Evolutionary conservation across 805 yeast genomes (phyloP).

Genomic region (Ogataea ramenticola): DNA sequence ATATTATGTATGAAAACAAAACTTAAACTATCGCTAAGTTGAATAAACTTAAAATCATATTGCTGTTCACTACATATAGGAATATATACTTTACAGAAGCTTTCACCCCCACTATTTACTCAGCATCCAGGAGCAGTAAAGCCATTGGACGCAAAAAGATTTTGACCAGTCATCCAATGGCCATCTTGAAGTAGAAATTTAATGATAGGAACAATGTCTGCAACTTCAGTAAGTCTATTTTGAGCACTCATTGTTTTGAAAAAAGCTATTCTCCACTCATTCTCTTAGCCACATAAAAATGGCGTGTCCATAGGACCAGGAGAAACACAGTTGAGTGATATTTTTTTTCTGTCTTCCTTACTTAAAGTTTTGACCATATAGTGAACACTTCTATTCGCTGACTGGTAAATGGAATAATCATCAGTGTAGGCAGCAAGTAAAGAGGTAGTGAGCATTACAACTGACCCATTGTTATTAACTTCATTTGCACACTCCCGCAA

Average conservation of each 20-base stretch:
- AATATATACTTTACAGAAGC: no score
- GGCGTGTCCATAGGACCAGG: slow-evolving; percentile 69
- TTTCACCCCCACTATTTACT: no score
- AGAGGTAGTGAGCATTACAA: slow-evolving; percentile 54
- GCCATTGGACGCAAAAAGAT: slow-evolving; percentile 57
- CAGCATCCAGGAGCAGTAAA: slow-evolving; percentile 44
- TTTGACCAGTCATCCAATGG: slow-evolving; percentile 66
- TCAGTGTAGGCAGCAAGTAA: slow-evolving; percentile 59
- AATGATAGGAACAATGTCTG: slow-evolving; percentile 59
- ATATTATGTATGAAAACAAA: no score
- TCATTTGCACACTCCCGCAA: slow-evolving; percentile 47
- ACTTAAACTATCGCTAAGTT: no score
- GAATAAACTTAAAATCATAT: no score
- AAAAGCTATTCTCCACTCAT: slow-evolving; percentile 41
- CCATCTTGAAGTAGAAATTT: slow-evolving; percentile 58
- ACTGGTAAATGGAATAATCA: slow-evolving; percentile 46
- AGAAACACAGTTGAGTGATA: slow-evolving; percentile 50
- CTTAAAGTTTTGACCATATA: slow-evolving; percentile 46
- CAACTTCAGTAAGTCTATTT: slow-evolving; percentile 46
- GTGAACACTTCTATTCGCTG: slow-evolving; percentile 51
- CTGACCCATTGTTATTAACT: slow-evolving; percentile 44
- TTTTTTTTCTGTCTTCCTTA: slow-evolving; percentile 42
- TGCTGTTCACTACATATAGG: no score
- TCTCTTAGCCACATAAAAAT: slow-evolving; percentile 56
- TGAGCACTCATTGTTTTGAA: slow-evolving; percentile 45